Conservation (phyloP, 2,329 filamentous ascomycete species). For the Colletotrichum acutatum region DNA sequence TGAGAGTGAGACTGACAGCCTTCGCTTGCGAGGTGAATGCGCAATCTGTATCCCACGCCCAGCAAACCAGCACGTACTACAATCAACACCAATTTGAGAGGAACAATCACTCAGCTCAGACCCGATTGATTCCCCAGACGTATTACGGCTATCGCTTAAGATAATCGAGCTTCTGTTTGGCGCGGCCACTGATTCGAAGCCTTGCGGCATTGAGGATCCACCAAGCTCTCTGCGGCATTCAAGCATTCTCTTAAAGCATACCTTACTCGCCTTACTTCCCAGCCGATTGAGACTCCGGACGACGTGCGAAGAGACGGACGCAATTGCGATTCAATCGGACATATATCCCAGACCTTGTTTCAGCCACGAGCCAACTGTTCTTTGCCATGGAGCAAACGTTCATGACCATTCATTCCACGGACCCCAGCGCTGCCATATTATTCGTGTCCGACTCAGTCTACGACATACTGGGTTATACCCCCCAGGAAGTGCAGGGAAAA, state of each 20-base stretch:
- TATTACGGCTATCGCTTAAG: neutral
- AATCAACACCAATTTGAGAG: neutral
- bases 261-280: neutral
- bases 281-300: neutral
- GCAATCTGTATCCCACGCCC: slow-evolving; percentile 1
- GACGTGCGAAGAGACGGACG: neutral
- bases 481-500: slow-evolving; percentile 78
- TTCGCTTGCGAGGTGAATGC: slow-evolving; percentile 11
- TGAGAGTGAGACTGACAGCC: neutral
- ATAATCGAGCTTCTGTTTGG: neutral
- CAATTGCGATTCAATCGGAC: slow-evolving; percentile 7
- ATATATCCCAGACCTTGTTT: slow-evolving; percentile 16
- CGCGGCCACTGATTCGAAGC: neutral
- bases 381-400: slow-evolving; percentile 83
- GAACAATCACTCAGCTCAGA: neutral
- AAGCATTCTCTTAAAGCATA: neutral
- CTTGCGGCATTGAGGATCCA: neutral
- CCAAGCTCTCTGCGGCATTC: neutral
- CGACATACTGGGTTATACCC: slow-evolving; percentile 84
- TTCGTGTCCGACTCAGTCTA: slow-evolving; percentile 86
- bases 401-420: slow-evolving; percentile 83
- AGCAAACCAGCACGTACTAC: neutral
- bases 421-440: slow-evolving; percentile 83
- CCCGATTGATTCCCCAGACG: slow-evolving; percentile 1
- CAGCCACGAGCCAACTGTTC: slow-evolving; percentile 6